These are phyloP conservation scores for Daldinia decipiens DNA, from an alignment of 495 filamentous ascomycete species.

Conservation along the genomic window DNA sequence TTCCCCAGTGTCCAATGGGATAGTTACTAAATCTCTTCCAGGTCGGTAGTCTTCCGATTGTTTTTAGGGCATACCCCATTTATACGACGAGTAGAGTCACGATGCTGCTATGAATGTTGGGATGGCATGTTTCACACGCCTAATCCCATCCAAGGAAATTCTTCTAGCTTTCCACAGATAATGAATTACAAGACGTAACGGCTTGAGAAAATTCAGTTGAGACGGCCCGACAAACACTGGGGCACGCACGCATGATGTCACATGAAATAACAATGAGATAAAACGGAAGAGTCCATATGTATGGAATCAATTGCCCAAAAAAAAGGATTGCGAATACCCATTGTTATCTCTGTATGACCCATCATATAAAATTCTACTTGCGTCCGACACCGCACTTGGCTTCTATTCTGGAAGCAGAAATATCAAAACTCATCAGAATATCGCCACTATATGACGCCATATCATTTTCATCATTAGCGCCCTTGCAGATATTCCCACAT, in stretches of 20 bases:
- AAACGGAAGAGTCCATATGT: background rate
- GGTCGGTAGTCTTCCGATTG: constrained; percentile 19
- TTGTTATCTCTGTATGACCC: constrained; percentile 1
- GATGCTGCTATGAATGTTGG: background rate
- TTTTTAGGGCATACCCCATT: background rate
- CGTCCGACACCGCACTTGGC: constrained; percentile 1
- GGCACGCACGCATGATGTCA: constrained; percentile 6
- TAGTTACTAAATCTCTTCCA: constrained; percentile 10
- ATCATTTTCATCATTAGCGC: background rate
- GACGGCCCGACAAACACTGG: constrained; percentile 5
- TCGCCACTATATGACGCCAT: constrained; percentile 11
- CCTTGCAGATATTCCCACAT: constrained; percentile 8
- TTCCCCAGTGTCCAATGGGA: constrained; percentile 19
- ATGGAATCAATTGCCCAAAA: background rate
- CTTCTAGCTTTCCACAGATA: background rate
- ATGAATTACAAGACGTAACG: background rate
- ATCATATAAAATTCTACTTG: constrained; percentile 4
- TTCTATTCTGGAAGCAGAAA: background rate
- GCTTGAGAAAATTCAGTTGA: background rate
- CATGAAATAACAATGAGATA: constrained; percentile 1
- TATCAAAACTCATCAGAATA: background rate
- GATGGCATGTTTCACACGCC: background rate
- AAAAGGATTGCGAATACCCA: background rate
- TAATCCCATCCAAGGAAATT: background rate
- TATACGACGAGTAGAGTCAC: constrained; percentile 7